These are phyloP conservation scores for Omphalotus olearius DNA, from an alignment of 1,284 basidiomycete species.

Conservation along the genomic window DNA sequence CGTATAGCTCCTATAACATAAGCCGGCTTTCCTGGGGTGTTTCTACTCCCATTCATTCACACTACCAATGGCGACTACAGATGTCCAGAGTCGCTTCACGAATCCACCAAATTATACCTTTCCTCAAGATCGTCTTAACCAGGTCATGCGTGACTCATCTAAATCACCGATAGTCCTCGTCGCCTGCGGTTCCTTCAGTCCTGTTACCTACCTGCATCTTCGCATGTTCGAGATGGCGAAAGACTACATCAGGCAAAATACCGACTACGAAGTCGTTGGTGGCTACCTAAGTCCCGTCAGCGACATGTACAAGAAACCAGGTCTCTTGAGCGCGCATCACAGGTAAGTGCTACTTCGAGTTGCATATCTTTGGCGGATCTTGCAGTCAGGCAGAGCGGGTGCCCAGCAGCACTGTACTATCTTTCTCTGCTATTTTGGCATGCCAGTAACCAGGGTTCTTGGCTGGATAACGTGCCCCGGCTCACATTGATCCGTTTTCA, in stretches of 20 bases:
- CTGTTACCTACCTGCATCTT: constrained; percentile 78
- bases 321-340: constrained; percentile 76
- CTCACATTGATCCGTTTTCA: background rate
- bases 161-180: constrained; percentile 76
- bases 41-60: background rate
- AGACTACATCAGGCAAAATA: constrained; percentile 90
- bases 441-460: background rate
- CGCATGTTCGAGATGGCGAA: constrained; percentile 99
- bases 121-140: constrained; percentile 57
- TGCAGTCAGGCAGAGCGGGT: no score
- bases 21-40: background rate
- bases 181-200: constrained; percentile 80
- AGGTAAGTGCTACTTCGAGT: constrained; percentile 45
- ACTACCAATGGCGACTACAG: constrained; percentile 1
- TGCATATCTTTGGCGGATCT: background rate
- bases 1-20: no score
- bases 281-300: constrained; percentile 95
- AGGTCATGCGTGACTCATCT: constrained; percentile 52
- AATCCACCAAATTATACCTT: constrained; percentile 65
- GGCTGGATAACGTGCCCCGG: background rate
- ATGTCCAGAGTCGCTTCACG: constrained; percentile 29
- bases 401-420: background rate
- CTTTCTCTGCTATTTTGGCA: background rate
- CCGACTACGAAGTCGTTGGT: constrained; percentile 90
- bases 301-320: constrained; percentile 90